A percentile compares a stretch with the other conserved stretches of the same genome.
Evolutionary conservation across 129 eudicot genomes (phyloP).

Genomic region (Flaveria brownii): DNA sequence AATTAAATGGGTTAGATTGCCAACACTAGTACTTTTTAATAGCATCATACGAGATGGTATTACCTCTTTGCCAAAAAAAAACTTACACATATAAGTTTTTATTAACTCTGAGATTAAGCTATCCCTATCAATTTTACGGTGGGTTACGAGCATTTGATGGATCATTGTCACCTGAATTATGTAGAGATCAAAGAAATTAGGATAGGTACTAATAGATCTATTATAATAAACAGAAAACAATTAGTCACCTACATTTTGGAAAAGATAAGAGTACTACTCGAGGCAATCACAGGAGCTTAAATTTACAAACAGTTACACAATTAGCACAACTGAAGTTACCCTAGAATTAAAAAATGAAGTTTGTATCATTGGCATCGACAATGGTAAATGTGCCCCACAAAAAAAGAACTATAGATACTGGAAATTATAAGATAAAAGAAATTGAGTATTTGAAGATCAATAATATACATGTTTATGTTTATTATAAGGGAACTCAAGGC

Average conservation of each 20-base stretch:
- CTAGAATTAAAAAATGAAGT: neutral
- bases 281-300: neutral
- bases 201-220: neutral
- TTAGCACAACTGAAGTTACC: neutral
- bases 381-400: neutral
- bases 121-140: conserved; percentile 94
- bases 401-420: neutral
- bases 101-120: conserved; percentile 70
- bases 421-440: conserved; percentile 1
- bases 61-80: too few species aligned
- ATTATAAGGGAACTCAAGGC: neutral
- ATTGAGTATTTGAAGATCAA: neutral
- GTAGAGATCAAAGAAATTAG: neutral
- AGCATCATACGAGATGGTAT: too few species aligned
- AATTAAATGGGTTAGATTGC: too few species aligned
- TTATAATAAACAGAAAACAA: neutral
- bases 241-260: neutral
- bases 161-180: conserved; percentile 86
- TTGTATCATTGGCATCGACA: neutral
- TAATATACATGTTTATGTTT: neutral
- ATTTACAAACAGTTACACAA: neutral
- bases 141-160: conserved; percentile 94
- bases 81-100: too few species aligned
- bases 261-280: neutral
- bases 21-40: too few species aligned